Conservation (phyloP, 2,329 filamentous ascomycete genomes). For the Cladorrhinum sp. region DNA sequence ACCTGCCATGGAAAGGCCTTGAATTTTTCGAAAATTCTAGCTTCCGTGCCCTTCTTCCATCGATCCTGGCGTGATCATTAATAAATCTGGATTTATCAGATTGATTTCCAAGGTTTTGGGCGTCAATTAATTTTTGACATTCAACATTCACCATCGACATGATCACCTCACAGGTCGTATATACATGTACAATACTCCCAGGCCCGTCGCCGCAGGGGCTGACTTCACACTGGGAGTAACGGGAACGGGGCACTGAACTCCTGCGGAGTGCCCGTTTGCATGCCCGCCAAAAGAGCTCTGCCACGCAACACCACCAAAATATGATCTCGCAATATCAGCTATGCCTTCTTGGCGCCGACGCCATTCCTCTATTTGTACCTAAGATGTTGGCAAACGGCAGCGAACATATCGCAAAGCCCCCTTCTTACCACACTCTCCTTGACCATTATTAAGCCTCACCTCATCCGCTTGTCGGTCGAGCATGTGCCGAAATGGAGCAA, state of each 20-base stretch:
- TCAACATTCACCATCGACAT: no score
- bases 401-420: not conserved
- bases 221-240: not conserved
- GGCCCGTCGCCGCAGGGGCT: no score
- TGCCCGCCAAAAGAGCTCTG: not conserved
- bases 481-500: not conserved
- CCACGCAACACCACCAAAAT: not conserved
- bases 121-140: not conserved
- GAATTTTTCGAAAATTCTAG: slow-evolving; percentile 15
- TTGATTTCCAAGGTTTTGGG: not conserved
- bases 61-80: not conserved
- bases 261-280: not conserved
- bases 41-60: not conserved
- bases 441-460: not conserved
- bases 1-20: slow-evolving; percentile 12
- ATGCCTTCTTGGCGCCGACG: slow-evolving; percentile 3
- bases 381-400: not conserved
- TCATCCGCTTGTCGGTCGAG: not conserved
- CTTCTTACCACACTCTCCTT: not conserved
- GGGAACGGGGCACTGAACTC: not conserved
- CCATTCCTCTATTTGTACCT: not conserved
- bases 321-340: not conserved
- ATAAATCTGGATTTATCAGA: not conserved
- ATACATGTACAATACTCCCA: no score
- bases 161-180: no score